Base-by-base conservation (phyloP, 306 rosid genomes). In the Crotalaria pallida region DNA sequence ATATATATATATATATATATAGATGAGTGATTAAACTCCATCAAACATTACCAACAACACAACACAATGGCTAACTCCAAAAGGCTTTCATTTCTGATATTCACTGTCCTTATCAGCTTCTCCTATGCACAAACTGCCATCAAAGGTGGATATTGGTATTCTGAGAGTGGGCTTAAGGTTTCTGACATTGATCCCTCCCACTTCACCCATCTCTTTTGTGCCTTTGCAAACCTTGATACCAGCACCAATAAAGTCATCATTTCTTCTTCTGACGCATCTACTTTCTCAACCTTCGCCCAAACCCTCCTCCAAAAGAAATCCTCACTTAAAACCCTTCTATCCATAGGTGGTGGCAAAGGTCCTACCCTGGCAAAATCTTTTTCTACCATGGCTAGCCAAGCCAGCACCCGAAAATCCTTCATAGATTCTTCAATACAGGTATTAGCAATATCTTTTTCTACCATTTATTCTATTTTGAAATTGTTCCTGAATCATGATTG, bases 131-230 rank as follows among this genome's bases (percentile, higher is more conserved):
- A 81, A 65, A 34, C 60, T 8, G 57, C 56, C 69, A 21, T 79
- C 12, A 71, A 60, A 76, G 88, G 81, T 21, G 91, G 88, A 27
- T 83, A 87, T 49, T 89, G 89, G 92, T 77, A 62, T 10, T 62
- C 77, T 0, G 84, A 29, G n/a, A 40, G 82, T 4, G 96, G 69
- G 3, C 81, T 72, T 7, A 50, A 67, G 0, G 76, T 41, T 5
- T 65, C 89, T 2, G n/a, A 66, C 78, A 87, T 89, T 9, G 60
- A 89, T n/a, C 57, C 92, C 40, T 10, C 80, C 9, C 58, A 78
- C 13, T 89, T 85, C 86, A 87, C 92, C 0, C 96, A 89, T 17
- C 82, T 89, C 36, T 87, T 77, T 22, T 89, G 87, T 27, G 93
- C 92, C 1, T 77, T 66, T 18, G 88, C 86, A 0, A 40, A 65